phyloP scores from a whole-genome alignment of 805 yeast species.

The Ascoidea rubescens region DNA sequence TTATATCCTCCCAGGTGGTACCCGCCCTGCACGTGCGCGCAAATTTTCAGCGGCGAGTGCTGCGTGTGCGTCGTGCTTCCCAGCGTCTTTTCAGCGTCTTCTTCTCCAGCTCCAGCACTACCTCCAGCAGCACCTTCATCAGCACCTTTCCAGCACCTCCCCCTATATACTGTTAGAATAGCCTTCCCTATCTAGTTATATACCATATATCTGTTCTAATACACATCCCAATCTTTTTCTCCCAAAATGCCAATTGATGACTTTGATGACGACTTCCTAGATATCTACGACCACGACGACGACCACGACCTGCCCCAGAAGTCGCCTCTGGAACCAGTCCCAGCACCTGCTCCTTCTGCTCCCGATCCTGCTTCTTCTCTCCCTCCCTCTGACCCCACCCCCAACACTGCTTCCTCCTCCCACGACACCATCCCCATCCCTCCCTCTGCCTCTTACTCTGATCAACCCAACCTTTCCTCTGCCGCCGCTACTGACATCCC shows the following conservation, averaged over 20 bases:
- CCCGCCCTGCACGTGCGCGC: too few relatives aligned
- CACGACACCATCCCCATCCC: background rate
- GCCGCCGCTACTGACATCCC: too few relatives aligned
- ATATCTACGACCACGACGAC: background rate
- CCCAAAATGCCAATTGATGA: background rate
- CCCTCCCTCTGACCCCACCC: background rate
- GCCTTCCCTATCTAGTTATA: too few relatives aligned
- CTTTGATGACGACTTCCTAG: background rate
- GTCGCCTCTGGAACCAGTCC: background rate
- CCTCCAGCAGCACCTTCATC: background rate
- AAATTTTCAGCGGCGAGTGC: too few relatives aligned
- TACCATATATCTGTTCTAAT: too few relatives aligned
- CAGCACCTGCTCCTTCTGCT: background rate
- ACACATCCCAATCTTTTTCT: too few relatives aligned
- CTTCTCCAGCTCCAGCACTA: background rate
- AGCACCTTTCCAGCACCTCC: background rate
- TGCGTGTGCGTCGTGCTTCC: too few relatives aligned
- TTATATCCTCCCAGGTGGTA: too few relatives aligned
- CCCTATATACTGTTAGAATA: too few relatives aligned
- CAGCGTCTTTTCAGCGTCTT: background rate
- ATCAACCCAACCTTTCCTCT: constrained; percentile 7
- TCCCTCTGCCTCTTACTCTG: background rate
- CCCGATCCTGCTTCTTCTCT: background rate
- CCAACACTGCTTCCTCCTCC: background rate
- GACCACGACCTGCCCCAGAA: background rate